phyloP scores from a whole-genome alignment of 192 early-diverging fungal genomes.

The Rhizoclosmatium sp. region DNA sequence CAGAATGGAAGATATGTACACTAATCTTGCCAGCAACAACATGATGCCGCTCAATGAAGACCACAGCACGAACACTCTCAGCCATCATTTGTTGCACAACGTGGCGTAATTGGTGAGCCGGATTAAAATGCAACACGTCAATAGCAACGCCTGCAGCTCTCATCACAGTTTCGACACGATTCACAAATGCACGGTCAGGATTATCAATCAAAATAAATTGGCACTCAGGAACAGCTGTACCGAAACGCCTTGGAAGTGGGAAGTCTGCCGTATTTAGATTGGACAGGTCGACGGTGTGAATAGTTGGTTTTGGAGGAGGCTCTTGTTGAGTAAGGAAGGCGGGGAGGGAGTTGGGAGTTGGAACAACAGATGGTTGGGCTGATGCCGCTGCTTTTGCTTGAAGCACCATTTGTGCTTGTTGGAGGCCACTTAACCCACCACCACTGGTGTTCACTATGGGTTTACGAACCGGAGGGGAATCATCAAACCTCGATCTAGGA shows the following conservation, averaged over 20 bases:
- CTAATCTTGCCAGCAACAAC: constrained; percentile 41
- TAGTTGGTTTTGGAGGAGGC: constrained; percentile 26
- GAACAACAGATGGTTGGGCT: background rate
- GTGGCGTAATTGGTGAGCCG: constrained; percentile 40
- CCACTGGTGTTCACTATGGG: background rate
- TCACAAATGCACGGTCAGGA: constrained; percentile 43
- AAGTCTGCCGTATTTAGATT: constrained; percentile 39
- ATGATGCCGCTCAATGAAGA: constrained; percentile 54
- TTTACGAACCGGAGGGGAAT: background rate
- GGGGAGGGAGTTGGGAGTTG: background rate
- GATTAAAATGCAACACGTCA: constrained; percentile 41
- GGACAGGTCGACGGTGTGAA: constrained; percentile 37
- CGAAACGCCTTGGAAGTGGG: constrained; percentile 49
- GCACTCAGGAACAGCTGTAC: constrained; percentile 50
- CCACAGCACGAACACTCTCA: constrained; percentile 52
- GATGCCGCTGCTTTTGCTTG: constrained; percentile 26
- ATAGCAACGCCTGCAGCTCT: constrained; percentile 39
- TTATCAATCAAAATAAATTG: constrained; percentile 52
- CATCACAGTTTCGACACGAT: constrained; percentile 40
- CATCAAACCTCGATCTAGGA: constrained; percentile 4
- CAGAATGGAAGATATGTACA: constrained; percentile 52
- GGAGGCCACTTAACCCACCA: constrained; percentile 27
- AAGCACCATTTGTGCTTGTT: constrained; percentile 31
- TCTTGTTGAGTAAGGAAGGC: constrained; percentile 23
- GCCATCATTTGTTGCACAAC: constrained; percentile 54